A percentile compares a stretch with the other conserved stretches of the same genome.
These are phyloP conservation scores for Phytophthora agathidicida DNA, from an alignment of 352 stramenopile species.

Conservation along the genomic window DNA sequence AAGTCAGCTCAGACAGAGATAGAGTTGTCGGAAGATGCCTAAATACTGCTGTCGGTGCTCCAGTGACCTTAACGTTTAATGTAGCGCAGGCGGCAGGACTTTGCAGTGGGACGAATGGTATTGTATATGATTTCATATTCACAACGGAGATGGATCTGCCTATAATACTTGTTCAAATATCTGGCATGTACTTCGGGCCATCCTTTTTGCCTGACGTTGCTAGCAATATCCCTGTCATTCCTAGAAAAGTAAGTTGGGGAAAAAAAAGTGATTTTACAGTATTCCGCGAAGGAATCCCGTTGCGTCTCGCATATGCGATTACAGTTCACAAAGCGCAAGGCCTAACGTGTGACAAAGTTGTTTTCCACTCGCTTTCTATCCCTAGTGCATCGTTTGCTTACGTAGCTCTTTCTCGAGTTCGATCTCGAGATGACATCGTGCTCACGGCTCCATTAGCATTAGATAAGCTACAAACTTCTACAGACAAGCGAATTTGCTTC, in stretches of 20 bases:
- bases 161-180: not conserved
- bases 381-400: not conserved
- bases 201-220: not conserved
- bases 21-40: not conserved
- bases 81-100: not conserved
- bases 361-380: not conserved
- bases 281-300: not conserved
- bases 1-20: not conserved
- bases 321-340: slow-evolving; percentile 7
- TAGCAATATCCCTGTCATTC: not conserved
- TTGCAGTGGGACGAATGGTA: slow-evolving; percentile 4
- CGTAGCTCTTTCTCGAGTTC: not conserved
- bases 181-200: not conserved
- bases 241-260: not conserved
- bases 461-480: too few relatives aligned
- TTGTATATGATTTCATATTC: slow-evolving; percentile 2
- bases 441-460: not conserved
- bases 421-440: not conserved
- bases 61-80: slow-evolving; percentile 5
- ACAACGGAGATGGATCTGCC: not conserved
- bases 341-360: not conserved
- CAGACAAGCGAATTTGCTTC: too few relatives aligned
- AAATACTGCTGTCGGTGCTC: not conserved
- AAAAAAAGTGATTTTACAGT: not conserved
- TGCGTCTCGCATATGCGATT: slow-evolving; percentile 3